Evolutionary conservation across 1,284 basidiomycete species (phyloP), one percentile per base, ranked within the genome.

Genomic region (Leccinum cinnamomeum): DNA sequence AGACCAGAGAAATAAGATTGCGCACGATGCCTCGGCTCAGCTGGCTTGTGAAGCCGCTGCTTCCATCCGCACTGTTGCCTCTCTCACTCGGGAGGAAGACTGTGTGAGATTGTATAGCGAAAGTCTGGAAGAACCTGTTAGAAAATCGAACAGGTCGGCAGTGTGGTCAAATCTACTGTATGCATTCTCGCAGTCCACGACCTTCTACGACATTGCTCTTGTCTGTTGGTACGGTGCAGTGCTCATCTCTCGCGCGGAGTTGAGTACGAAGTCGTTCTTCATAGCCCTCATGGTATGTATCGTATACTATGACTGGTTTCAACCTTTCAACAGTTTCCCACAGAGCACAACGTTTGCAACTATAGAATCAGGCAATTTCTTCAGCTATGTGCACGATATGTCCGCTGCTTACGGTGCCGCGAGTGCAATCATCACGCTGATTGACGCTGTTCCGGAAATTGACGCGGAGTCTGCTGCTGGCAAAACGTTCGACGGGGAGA

Each of bases 311-410:
- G 16, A 14, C 18, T 55, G 67, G 18, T 75, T 71, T 65, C 70
- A 66, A 53, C 6, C 7, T 8, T 30, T 58, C 44, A 63, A 28
- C 25, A 37, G 7, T 5, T 2, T 30, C 10, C 8, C 0, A 0
- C 65, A 91, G 90, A 83, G 81, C 66, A 85, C 87, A 12, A 85
- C 84, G 3, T 93, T 92, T 72, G 85, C 87, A 63, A 81, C 90
- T 20, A 90, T 92, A 60, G 89, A 94, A 74, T 89, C 91, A 20
- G 91, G 91, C 59, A 91, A 90, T 70, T 87, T 97, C 35, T 97
- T 98, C 79, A 85, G 87, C 12, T 98, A 94, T 74, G 95, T 96
- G 2, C 96, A 95, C 18, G 97, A 98, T 73, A 86, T 97, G 55
- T 94, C 92, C 3, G 91, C 91, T 2, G 95, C 96, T 37, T 88